Percentiles rank a stretch among this genome's conserved stretches.
phyloP scores from a whole-genome alignment of 345 rosid species.

The Draba incana region DNA sequence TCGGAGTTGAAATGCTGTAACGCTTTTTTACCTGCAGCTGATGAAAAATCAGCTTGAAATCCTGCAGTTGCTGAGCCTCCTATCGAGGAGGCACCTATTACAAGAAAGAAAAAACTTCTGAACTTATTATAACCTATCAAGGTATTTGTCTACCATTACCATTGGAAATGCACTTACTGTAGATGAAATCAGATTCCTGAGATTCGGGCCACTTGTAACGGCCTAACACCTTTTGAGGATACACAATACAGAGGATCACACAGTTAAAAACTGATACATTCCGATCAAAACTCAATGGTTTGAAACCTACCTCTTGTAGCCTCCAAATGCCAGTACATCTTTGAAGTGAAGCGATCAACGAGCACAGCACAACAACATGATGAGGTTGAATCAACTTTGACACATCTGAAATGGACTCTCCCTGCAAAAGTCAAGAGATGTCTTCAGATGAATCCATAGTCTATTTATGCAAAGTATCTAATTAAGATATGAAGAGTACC shows the following conservation, averaged over 20 bases:
- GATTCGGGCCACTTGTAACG: conserved; percentile 84
- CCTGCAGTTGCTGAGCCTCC: conserved; percentile 74
- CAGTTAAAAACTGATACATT: conserved; percentile 18
- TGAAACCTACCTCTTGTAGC: conserved; percentile 69
- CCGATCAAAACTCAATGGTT: background rate
- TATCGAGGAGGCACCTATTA: conserved; percentile 74
- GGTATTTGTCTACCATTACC: background rate
- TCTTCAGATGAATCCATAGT: conserved; percentile 23
- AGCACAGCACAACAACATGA: conserved; percentile 58
- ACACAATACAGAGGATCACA: conserved; percentile 22
- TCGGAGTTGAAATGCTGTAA: conserved; percentile 61
- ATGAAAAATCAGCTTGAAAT: conserved; percentile 79
- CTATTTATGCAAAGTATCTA: conserved; percentile 26
- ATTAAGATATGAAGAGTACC: conserved; percentile 42
- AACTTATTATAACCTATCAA: background rate
- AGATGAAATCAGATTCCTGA: conserved; percentile 77
- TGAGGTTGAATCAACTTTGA: conserved; percentile 53
- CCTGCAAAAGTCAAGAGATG: conserved; percentile 55
- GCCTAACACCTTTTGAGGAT: conserved; percentile 59
- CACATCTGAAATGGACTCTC: conserved; percentile 57
- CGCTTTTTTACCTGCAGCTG: conserved; percentile 82
- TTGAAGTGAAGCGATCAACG: conserved; percentile 71
- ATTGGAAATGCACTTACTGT: conserved; percentile 54
- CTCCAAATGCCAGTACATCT: conserved; percentile 87
- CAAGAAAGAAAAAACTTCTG: conserved; percentile 6